Evolutionary conservation across 2,329 filamentous ascomycete genomes (phyloP).

Genomic region (Chaetomiaceae sp.): DNA sequence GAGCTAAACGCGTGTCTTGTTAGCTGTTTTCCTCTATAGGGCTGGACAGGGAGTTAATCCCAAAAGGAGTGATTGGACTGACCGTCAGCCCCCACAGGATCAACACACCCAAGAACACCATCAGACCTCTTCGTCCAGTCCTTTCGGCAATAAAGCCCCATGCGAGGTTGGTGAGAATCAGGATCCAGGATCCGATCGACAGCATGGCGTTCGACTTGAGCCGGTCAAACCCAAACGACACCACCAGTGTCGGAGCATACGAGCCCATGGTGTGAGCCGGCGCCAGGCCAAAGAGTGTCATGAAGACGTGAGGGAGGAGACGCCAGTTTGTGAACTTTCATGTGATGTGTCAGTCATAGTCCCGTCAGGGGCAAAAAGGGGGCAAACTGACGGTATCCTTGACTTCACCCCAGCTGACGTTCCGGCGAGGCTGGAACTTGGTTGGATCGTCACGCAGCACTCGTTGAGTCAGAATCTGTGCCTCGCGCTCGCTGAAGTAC

Average conservation of each 20-base stretch:
- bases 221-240: conserved; percentile 33
- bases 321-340: conserved; percentile 36
- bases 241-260: conserved; percentile 33
- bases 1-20: conserved; percentile 22
- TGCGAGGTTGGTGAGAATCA: conserved; percentile 32
- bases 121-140: conserved; percentile 23
- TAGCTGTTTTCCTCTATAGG: too few relatives aligned
- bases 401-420: conserved; percentile 32
- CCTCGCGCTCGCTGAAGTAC: conserved; percentile 35
- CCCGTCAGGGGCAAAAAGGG: neutral
- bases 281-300: conserved; percentile 30
- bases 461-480: conserved; percentile 32
- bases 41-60: too few relatives aligned
- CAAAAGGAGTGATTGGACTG: too few relatives aligned
- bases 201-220: conserved; percentile 35
- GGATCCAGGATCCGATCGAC: conserved; percentile 35
- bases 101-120: conserved; percentile 30
- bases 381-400: conserved; percentile 31
- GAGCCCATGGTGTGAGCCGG: conserved; percentile 29
- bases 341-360: neutral
- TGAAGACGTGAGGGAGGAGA: conserved; percentile 34
- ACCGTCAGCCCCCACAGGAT: conserved; percentile 29
- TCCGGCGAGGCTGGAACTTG: conserved; percentile 27
- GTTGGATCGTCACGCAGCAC: conserved; percentile 35
- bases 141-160: conserved; percentile 31